phyloP scores from a whole-genome alignment of 2,329 filamentous ascomycete species.

The Neopestalotiopsis sp. region DNA sequence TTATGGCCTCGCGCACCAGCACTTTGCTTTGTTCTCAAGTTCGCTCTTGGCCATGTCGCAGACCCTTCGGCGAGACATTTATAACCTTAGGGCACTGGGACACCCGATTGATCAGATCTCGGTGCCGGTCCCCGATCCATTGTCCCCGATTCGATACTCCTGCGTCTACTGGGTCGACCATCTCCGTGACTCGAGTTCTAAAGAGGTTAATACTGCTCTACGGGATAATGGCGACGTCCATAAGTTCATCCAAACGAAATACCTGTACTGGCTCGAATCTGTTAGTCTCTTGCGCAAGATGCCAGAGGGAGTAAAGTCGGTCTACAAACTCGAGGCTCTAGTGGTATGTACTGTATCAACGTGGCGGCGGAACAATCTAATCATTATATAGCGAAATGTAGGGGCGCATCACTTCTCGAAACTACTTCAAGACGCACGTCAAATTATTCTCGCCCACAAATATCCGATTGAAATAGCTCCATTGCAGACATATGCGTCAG shows the following conservation, averaged over 20 bases:
- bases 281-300: conserved; percentile 39
- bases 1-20: conserved; percentile 26
- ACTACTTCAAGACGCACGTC: conserved; percentile 34
- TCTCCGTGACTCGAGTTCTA: background rate
- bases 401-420: background rate
- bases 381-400: background rate
- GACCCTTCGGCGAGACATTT: conserved; percentile 38
- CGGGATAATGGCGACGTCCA: conserved; percentile 22
- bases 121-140: conserved; percentile 29
- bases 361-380: background rate
- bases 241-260: conserved; percentile 40
- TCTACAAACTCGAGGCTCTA: conserved; percentile 26
- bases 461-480: conserved; percentile 31
- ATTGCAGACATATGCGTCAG: conserved; percentile 41
- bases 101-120: conserved; percentile 27
- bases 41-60: too few relatives aligned
- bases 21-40: conserved; percentile 23
- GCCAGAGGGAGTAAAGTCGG: conserved; percentile 27
- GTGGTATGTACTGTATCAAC: conserved; percentile 9
- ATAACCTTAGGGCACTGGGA: conserved; percentile 31
- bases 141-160: conserved; percentile 34
- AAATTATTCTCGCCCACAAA: conserved; percentile 30
- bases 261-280: conserved; percentile 49
- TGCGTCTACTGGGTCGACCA: conserved; percentile 42
- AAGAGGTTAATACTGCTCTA: background rate